Percentiles rank a stretch among this genome's conserved stretches.
phyloP scores from a whole-genome alignment of 2,329 filamentous ascomycete genomes.

The Dactylonectria estremocensis region DNA sequence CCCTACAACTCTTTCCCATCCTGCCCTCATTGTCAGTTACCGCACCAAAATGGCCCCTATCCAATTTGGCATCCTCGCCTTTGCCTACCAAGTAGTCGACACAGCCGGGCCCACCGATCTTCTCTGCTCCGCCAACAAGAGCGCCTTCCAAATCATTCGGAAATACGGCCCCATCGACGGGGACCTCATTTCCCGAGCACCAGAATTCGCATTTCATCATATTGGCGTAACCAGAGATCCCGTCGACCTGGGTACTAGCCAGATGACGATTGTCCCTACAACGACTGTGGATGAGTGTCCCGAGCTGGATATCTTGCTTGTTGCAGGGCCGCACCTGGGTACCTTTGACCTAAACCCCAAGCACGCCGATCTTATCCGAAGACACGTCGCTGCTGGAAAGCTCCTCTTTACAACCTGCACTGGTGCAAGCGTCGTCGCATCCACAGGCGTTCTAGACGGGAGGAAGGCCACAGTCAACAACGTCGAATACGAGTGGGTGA shows the following conservation, averaged over 20 bases:
- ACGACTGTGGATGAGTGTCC: conserved; percentile 53
- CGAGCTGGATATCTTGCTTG: conserved; percentile 56
- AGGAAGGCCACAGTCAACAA: conserved; percentile 61
- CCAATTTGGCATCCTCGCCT: too few relatives aligned
- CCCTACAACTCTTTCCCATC: too few relatives aligned
- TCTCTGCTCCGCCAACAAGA: too few relatives aligned
- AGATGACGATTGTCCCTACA: conserved; percentile 47
- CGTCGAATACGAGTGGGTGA: conserved; percentile 47
- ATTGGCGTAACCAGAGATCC: conserved; percentile 52
- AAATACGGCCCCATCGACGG: conserved; percentile 39
- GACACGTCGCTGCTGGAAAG: conserved; percentile 55
- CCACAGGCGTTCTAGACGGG: conserved; percentile 59
- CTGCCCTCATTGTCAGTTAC: too few relatives aligned
- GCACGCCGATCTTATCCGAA: conserved; percentile 51
- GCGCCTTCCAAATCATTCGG: too few relatives aligned
- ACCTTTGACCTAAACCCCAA: conserved; percentile 50
- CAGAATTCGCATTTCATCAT: conserved; percentile 53
- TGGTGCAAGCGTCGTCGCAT: conserved; percentile 51
- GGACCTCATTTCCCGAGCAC: conserved; percentile 42
- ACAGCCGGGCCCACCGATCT: too few relatives aligned
- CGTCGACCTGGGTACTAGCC: conserved; percentile 33
- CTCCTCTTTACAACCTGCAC: conserved; percentile 57
- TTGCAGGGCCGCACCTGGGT: conserved; percentile 49
- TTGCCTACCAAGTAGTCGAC: too few relatives aligned
- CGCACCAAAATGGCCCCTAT: too few relatives aligned